Evolutionary conservation across 139 green algal species (phyloP), one percentile per base, ranked within the genome.

Genomic region (Tetratostichococcus sp.): DNA sequence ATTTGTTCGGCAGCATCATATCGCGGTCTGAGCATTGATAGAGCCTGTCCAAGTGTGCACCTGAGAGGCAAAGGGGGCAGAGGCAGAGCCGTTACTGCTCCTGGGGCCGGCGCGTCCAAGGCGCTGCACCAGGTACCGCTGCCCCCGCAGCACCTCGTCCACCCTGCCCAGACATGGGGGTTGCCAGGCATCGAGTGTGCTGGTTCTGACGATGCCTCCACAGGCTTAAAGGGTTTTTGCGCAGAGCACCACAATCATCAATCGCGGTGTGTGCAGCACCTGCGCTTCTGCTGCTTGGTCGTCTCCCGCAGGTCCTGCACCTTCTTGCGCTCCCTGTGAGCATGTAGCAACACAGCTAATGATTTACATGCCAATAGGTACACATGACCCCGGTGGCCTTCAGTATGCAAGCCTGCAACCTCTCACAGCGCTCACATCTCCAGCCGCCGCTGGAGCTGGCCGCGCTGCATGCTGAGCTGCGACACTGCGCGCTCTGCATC

Each of bases 401-500:
- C 58, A 34, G 4, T 39, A 50, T 19, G 33, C 57, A 0, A 28
- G 4, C 1, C n/a, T 16, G 16, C 25, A 76, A 34, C 30, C 3
- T 33, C 32, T 26, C 0, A 16, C 33, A 8, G 35, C 14, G 0
- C 26, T 26, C 21, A 58, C 43, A 42, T 42, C 39, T 32, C 32
- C 31, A 59, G 32, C 32, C 43, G 88, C 84, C 82, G 85, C 25
- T 79, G 77, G 35, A 90, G 72, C 69, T 89, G 82, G 50, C 82
- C 23, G 70, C 33, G 84, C 31, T 90, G 84, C 5, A 80, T 81
- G 0, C 80, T 78, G 33, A 88, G 42, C 50, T 86, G 79, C 32
- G 75, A 66, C 8, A 91, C 58, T 28, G 89, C 77, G 0, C 80
- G 70, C 73, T 94, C 86, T 0, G 83, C 73, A 26, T 92, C 86